phyloP scores from a whole-genome alignment of 306 rosid species.

The Alnus glutinosa region DNA sequence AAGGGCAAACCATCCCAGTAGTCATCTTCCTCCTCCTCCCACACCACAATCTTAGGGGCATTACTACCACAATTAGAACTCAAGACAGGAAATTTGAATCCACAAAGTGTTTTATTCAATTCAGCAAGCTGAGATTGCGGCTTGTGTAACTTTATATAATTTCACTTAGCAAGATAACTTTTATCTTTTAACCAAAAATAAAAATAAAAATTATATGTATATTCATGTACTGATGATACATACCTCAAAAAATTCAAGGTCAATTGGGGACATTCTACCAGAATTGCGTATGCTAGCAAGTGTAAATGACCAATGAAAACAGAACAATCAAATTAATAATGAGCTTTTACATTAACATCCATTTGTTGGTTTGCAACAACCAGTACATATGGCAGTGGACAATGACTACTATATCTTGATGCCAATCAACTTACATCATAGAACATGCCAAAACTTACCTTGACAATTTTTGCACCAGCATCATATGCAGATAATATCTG shows the following conservation, averaged over 20 bases:
- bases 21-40: too few species aligned
- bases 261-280: not conserved
- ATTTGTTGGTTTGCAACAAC: slow-evolving; percentile 13
- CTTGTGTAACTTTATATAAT: not conserved
- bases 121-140: not conserved
- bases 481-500: slow-evolving; percentile 74
- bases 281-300: not conserved
- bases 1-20: too few species aligned
- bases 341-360: not conserved
- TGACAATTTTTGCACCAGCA: slow-evolving; percentile 78
- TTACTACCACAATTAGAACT: not conserved
- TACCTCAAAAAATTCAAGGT: not conserved
- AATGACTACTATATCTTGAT: not conserved
- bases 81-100: slow-evolving; percentile 1
- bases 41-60: too few species aligned
- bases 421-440: slow-evolving; percentile 12
- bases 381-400: slow-evolving; percentile 2
- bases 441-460: slow-evolving; percentile 47
- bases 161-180: not conserved
- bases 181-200: not conserved
- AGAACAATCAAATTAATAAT: not conserved
- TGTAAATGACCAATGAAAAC: not conserved
- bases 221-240: not conserved
- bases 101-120: not conserved
- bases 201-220: not conserved